Percentiles rank a stretch among this genome's conserved stretches.
phyloP scores from a whole-genome alignment of 331 rosid species.

The Quercus tomentella region DNA sequence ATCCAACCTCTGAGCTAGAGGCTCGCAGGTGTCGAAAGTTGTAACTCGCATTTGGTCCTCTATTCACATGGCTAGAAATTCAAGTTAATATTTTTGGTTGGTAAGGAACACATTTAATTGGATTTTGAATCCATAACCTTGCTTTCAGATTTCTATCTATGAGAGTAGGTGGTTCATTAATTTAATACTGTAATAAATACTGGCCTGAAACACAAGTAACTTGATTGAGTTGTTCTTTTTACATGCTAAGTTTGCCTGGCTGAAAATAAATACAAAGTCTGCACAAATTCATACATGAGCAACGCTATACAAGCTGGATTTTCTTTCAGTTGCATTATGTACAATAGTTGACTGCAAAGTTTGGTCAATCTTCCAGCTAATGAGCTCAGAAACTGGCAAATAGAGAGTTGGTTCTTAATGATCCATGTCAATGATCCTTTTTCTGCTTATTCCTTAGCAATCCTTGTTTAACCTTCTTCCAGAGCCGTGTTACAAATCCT shows the following conservation, averaged over 20 bases:
- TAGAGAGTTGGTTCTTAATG: too few species aligned
- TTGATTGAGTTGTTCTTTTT: background rate
- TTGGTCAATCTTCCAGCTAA: background rate
- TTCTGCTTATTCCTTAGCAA: conserved; percentile 29
- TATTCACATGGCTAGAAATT: too few species aligned
- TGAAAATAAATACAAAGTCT: background rate
- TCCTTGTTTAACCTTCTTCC: conserved; percentile 60
- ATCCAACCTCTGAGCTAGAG: too few species aligned
- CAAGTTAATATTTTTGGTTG: too few species aligned
- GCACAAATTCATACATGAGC: background rate
- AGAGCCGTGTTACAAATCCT: conserved; percentile 43
- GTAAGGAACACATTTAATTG: too few species aligned
- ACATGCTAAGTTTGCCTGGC: background rate
- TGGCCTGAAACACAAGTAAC: background rate
- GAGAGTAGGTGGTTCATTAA: background rate
- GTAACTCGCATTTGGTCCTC: background rate
- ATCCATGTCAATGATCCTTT: background rate
- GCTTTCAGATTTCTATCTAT: too few species aligned
- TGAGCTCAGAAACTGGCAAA: background rate
- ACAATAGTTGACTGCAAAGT: background rate
- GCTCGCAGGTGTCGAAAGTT: accelerated
- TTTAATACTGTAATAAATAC: background rate
- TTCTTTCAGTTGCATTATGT: background rate
- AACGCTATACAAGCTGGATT: background rate
- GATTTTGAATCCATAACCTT: too few species aligned